phyloP scores from a whole-genome alignment of 768 basidiomycete species.

The Mycena metata region DNA sequence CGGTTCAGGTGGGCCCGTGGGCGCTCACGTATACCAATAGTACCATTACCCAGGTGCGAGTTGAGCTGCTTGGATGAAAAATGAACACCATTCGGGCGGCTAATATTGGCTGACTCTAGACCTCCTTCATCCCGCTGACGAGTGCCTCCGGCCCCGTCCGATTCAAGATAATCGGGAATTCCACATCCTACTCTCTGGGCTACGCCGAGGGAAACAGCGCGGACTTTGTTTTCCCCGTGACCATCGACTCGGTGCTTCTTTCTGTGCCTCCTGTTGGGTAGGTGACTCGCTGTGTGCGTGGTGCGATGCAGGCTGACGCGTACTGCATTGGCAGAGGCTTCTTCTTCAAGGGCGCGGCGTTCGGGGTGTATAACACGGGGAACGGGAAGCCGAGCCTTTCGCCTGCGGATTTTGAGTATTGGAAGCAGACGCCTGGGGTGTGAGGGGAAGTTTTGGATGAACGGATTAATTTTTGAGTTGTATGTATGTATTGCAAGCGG shows the following conservation, averaged over 20 bases:
- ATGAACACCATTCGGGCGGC: not conserved
- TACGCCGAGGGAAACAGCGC: slow-evolving; percentile 49
- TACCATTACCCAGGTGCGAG: slow-evolving; percentile 42
- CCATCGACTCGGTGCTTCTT: slow-evolving; percentile 50
- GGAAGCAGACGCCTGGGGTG: slow-evolving; percentile 48
- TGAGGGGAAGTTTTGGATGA: too few species aligned
- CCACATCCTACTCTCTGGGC: slow-evolving; percentile 49
- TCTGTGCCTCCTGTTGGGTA: slow-evolving; percentile 52
- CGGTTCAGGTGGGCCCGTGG: slow-evolving; percentile 49
- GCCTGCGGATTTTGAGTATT: slow-evolving; percentile 54
- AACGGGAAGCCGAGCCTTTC: slow-evolving; percentile 52
- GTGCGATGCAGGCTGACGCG: not conserved
- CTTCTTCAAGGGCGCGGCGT: slow-evolving; percentile 55
- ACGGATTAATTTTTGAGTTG: too few species aligned
- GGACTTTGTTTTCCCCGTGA: slow-evolving; percentile 44
- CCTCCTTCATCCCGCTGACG: slow-evolving; percentile 40
- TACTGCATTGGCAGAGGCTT: slow-evolving; percentile 50
- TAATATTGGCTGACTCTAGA: slow-evolving; percentile 24
- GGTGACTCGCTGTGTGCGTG: too few species aligned
- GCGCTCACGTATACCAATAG: slow-evolving; percentile 27
- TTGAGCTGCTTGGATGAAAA: too few species aligned
- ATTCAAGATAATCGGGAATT: slow-evolving; percentile 47
- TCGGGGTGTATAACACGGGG: slow-evolving; percentile 55
- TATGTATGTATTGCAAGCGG: too few species aligned
- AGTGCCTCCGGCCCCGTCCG: slow-evolving; percentile 43